Evolutionary conservation across 129 eudicot genomes (phyloP).

Genomic region (Centella asiatica): DNA sequence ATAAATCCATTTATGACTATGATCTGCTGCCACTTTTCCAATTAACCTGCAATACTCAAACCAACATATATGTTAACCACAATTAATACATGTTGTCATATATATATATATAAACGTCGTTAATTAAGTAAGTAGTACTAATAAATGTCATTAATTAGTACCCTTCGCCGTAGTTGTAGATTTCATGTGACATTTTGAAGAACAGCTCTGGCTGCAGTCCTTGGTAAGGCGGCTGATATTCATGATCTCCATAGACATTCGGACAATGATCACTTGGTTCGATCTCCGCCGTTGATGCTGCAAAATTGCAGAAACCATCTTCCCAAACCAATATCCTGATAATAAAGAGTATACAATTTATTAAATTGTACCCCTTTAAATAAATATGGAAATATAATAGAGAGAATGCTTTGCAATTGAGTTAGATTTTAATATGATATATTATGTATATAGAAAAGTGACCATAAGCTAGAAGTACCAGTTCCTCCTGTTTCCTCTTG

Average conservation of each 20-base stretch:
- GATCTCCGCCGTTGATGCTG: constrained; percentile 68
- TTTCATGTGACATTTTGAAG: constrained; percentile 99
- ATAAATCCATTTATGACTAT: constrained; percentile 91
- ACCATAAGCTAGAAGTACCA: constrained; percentile 40
- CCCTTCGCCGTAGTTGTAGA: constrained; percentile 99
- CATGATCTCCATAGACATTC: constrained; percentile 33
- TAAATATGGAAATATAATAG: too few species aligned
- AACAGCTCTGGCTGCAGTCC: constrained; percentile 95
- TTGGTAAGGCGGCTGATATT: constrained; percentile 46
- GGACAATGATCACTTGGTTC: constrained; percentile 37
- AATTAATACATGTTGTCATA: not conserved
- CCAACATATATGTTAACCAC: not conserved
- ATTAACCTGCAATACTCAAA: constrained; percentile 47
- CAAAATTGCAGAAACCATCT: constrained; percentile 98
- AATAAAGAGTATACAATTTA: not conserved
- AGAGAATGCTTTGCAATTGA: too few species aligned
- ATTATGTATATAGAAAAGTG: not conserved
- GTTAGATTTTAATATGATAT: not conserved
- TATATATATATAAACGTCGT: not conserved
- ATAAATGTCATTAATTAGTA: constrained; percentile 16
- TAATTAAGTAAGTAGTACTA: too few species aligned
- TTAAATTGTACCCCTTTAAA: not conserved
- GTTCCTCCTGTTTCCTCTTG: constrained; percentile 95
- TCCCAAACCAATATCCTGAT: constrained; percentile 98
- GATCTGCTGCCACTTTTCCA: constrained; percentile 99